These are phyloP conservation scores for Cryphonectria parasitica DNA, from an alignment of 2,329 filamentous ascomycete species.

Conservation along the genomic window DNA sequence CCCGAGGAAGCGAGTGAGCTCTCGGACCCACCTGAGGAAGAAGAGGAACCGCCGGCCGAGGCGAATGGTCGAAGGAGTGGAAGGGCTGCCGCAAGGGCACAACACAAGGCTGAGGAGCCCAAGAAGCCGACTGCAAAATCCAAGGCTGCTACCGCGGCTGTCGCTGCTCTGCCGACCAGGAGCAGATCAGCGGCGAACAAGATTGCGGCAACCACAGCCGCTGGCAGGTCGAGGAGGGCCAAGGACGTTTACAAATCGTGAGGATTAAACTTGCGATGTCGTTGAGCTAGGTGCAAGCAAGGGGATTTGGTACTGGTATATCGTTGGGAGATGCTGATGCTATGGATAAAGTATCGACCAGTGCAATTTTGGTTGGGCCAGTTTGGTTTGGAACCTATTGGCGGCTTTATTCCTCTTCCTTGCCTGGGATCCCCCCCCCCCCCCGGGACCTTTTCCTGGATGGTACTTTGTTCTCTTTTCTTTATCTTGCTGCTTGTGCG, in stretches of 20 bases:
- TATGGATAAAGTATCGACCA: not conserved
- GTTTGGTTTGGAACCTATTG: not conserved
- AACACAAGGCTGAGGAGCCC: slow-evolving; percentile 22
- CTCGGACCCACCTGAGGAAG: slow-evolving; percentile 12
- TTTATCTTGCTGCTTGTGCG: not conserved
- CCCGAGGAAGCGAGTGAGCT: slow-evolving; percentile 18
- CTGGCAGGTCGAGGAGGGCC: slow-evolving; percentile 23
- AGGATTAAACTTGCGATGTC: not conserved
- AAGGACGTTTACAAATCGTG: slow-evolving; percentile 25
- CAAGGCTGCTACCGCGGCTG: slow-evolving; percentile 15
- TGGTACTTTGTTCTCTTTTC: not conserved
- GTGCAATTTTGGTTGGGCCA: not conserved
- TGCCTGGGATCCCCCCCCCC: not conserved
- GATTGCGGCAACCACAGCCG: not conserved
- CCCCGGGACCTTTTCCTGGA: too few species aligned
- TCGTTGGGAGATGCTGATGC: not conserved
- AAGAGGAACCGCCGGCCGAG: slow-evolving; percentile 20
- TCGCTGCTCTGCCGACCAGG: slow-evolving; percentile 21
- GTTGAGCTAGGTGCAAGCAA: not conserved
- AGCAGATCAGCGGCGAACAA: slow-evolving; percentile 14
- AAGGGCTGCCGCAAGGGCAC: slow-evolving; percentile 25
- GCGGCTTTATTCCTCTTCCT: not conserved
- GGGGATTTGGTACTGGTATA: not conserved
- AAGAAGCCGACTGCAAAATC: slow-evolving; percentile 27
- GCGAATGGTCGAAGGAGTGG: slow-evolving; percentile 31